Evolutionary conservation across 2,329 filamentous ascomycete genomes (phyloP), one percentile per base, ranked within the genome.

Genomic region (Fusarium stilboides): DNA sequence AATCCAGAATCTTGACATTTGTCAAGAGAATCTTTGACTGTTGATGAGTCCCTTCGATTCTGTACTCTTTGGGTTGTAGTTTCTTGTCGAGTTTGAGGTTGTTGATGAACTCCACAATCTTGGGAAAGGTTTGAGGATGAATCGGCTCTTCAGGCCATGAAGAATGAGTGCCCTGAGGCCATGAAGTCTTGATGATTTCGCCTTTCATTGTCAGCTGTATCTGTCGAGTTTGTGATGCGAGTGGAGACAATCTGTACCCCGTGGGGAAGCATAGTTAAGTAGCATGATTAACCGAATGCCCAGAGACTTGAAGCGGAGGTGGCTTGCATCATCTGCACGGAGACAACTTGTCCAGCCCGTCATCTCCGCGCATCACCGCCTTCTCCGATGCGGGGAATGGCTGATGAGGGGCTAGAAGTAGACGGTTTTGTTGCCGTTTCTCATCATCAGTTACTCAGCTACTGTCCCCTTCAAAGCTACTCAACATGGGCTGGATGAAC

Each of bases 291-390:
- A 10, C 10, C 26, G 26, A 26, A 28, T 28, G 26, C 26, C 24
- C 8, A 28, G 26, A 28, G 9, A 9, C 26, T 10, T 28, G 26
- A 28, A 28, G 26, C 26, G 26, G 26, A 28, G 26, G 26, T 28
- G 26, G 26, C 26, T 28, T 24, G 24, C 20, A n/a, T 37, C 28
- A 49, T 15, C 20, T 37, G 20, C 19, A 8, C 33, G 13, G 20
- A 20, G 33, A 20, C 15, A 49, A 49, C 24, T 12, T 33, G 14
- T 49, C 15, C 3, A 20, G 36, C 6, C 33, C 42, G 40, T 45
- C 62, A 51, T 49, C 34, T 36, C 62, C 62, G 62, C 57, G 24
- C 51, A 61, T 65, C 50, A 28, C 57, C 61, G 57, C 51, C 39
- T 26, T 63, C 55, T 47, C 60, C 55, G 42, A 43, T 43, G 46